Percentiles rank a stretch among this genome's conserved stretches.
Evolutionary conservation across 768 basidiomycete genomes (phyloP).

Genomic region (Lactarius trivialis): DNA sequence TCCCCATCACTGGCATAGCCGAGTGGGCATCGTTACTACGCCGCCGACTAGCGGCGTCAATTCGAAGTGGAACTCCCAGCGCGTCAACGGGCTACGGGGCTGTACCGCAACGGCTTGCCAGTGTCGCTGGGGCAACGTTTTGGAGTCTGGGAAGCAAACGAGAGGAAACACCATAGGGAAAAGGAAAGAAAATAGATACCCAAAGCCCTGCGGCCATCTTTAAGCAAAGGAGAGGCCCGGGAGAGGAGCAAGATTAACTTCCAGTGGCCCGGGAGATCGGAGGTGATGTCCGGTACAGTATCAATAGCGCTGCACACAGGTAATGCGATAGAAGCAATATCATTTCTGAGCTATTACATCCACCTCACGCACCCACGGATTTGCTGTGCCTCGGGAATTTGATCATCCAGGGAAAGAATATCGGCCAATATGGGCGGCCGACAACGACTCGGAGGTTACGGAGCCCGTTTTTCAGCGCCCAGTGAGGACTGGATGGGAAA

Average conservation of each 20-base stretch:
- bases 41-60: not conserved
- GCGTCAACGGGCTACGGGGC: not conserved
- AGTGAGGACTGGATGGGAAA: not conserved
- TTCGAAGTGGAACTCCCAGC: not conserved
- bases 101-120: not conserved
- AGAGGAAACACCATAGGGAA: not conserved
- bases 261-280: not conserved
- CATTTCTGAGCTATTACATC: not conserved
- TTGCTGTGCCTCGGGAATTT: constrained; percentile 5
- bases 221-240: no score
- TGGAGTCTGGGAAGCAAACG: not conserved
- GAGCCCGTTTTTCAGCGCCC: not conserved
- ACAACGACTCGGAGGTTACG: not conserved
- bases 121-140: not conserved
- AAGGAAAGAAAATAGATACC: not conserved
- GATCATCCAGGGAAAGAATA: not conserved
- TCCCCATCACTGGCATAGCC: no score
- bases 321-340: not conserved
- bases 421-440: not conserved
- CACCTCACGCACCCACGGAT: not conserved
- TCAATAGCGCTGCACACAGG: not conserved
- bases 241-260: not conserved
- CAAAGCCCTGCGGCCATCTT: not conserved
- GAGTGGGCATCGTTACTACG: not conserved
- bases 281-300: not conserved